Evolutionary conservation across 495 filamentous ascomycete genomes (phyloP).

Genomic region (Xylaria scruposa): DNA sequence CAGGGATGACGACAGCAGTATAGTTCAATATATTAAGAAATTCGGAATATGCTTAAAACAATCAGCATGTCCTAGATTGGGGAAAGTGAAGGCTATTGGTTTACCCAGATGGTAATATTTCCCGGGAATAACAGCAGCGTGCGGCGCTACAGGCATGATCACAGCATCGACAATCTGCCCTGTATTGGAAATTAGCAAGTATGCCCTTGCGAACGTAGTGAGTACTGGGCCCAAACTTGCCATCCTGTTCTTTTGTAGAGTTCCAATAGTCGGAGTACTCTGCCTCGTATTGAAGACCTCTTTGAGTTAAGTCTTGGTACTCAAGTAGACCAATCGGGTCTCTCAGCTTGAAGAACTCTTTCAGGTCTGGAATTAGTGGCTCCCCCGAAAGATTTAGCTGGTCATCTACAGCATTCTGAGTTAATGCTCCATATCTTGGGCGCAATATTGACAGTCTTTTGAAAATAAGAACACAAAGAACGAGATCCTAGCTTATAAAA

Average conservation of each 20-base stretch:
- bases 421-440: background rate
- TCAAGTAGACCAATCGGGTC: constrained; percentile 27
- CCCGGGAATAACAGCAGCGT: constrained; percentile 55
- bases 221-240: constrained; percentile 2
- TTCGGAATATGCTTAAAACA: constrained; percentile 11
- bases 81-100: background rate
- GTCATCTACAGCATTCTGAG: constrained; percentile 27
- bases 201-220: background rate
- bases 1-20: constrained; percentile 52
- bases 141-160: constrained; percentile 62
- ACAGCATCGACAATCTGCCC: constrained; percentile 56
- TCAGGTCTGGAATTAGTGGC: constrained; percentile 46
- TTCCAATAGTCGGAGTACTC: constrained; percentile 50
- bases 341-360: constrained; percentile 22
- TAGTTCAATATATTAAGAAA: constrained; percentile 47
- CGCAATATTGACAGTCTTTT: background rate
- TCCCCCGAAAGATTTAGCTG: constrained; percentile 54
- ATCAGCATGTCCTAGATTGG: constrained; percentile 12
- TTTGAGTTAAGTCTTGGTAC: constrained; percentile 31
- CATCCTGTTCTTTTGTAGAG: constrained; percentile 38
- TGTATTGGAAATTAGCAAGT: background rate
- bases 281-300: constrained; percentile 38
- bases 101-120: constrained; percentile 35
- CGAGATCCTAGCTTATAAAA: background rate
- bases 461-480: background rate